Evolutionary conservation across 495 filamentous ascomycete genomes (phyloP).

Genomic region (Diplogelasinospora grovesii): DNA sequence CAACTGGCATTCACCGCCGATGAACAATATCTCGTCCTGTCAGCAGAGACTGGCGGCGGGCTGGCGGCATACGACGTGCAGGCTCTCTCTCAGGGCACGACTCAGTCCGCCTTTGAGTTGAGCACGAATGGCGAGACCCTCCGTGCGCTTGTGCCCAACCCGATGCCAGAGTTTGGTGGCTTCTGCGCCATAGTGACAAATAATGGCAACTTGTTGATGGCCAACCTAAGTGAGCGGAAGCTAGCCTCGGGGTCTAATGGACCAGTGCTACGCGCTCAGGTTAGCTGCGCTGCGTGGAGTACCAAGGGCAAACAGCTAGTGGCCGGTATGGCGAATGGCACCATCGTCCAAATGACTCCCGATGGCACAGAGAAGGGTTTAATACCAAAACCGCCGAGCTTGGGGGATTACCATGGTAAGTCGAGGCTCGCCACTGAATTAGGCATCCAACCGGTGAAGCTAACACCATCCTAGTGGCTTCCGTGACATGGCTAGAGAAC

Average conservation of each 20-base stretch:
- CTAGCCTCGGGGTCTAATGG: conserved; percentile 56
- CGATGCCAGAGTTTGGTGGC: conserved; percentile 54
- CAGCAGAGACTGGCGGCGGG: conserved; percentile 74
- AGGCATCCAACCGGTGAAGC: conserved; percentile 11
- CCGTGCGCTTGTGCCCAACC: conserved; percentile 75
- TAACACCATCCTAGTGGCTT: conserved; percentile 54
- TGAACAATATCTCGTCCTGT: conserved; percentile 75
- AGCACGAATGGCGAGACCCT: conserved; percentile 67
- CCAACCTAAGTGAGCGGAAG: conserved; percentile 63
- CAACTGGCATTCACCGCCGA: conserved; percentile 86
- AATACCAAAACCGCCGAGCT: conserved; percentile 67
- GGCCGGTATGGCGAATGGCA: conserved; percentile 78
- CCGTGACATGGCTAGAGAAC: conserved; percentile 83
- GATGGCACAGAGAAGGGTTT: conserved; percentile 66
- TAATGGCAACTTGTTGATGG: conserved; percentile 75
- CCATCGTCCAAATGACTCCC: conserved; percentile 74
- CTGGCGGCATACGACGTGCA: conserved; percentile 75
- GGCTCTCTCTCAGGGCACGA: conserved; percentile 55
- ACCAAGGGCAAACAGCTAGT: conserved; percentile 86
- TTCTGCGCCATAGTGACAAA: conserved; percentile 72
- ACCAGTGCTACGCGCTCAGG: conserved; percentile 59
- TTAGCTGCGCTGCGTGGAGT: conserved; percentile 88
- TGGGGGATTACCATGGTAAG: conserved; percentile 67
- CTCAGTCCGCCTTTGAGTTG: conserved; percentile 63
- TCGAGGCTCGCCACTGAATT: conserved; percentile 1